Conservation (phyloP, 2,329 filamentous ascomycete species). For the Alternaria dauci region DNA sequence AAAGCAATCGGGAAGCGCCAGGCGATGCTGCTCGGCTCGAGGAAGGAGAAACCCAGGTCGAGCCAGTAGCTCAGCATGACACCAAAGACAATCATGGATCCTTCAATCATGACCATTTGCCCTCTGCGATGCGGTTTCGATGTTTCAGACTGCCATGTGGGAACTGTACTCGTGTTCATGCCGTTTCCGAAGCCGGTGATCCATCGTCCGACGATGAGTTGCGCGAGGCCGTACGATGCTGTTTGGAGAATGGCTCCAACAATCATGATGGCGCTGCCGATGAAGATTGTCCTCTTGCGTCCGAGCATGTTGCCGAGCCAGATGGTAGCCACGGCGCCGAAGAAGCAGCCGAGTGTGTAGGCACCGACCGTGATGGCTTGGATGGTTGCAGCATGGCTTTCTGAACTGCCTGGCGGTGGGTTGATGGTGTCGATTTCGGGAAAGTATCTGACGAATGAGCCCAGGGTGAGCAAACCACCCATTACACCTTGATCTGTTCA, state of each 20-base stretch:
- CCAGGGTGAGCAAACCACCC: slow-evolving; percentile 72
- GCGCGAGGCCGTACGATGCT: slow-evolving; percentile 56
- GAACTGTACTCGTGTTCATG: slow-evolving; percentile 49
- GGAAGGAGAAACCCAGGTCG: slow-evolving; percentile 59
- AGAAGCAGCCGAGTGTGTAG: slow-evolving; percentile 56
- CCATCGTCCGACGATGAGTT: slow-evolving; percentile 59
- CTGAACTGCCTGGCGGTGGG: slow-evolving; percentile 41
- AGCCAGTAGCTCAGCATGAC: slow-evolving; percentile 55
- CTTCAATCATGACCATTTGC: slow-evolving; percentile 59
- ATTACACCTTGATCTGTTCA: slow-evolving; percentile 61
- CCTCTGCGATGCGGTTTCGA: slow-evolving; percentile 57
- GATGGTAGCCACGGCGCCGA: slow-evolving; percentile 54
- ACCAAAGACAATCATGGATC: slow-evolving; percentile 57
- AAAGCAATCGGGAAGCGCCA: slow-evolving; percentile 63
- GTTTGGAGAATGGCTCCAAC: slow-evolving; percentile 68
- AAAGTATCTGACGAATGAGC: slow-evolving; percentile 62
- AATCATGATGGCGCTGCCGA: slow-evolving; percentile 67
- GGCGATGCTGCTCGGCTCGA: slow-evolving; percentile 53
- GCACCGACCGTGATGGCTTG: slow-evolving; percentile 53
- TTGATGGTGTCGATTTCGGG: slow-evolving; percentile 53
- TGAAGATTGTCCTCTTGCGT: slow-evolving; percentile 65
- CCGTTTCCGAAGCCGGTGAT: slow-evolving; percentile 60
- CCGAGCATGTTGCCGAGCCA: slow-evolving; percentile 67
- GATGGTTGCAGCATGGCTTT: slow-evolving; percentile 51
- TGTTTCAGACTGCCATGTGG: slow-evolving; percentile 59